phyloP scores from a whole-genome alignment of 108 stramenopile genomes.

The Cylindrotheca closterium region DNA sequence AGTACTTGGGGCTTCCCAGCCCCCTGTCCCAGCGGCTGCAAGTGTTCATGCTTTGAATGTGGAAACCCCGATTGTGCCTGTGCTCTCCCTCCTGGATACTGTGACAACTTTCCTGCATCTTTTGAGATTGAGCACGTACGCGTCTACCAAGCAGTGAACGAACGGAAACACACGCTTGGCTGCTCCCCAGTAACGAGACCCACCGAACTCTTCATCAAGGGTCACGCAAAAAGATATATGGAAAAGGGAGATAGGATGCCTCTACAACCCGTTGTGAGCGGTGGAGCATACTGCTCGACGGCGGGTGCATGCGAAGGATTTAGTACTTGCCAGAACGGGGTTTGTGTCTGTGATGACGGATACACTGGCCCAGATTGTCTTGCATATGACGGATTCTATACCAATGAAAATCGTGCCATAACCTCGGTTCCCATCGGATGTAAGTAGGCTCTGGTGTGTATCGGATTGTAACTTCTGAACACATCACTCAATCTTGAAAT shows the following conservation, averaged over 20 bases:
- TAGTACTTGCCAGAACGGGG: constrained; percentile 33
- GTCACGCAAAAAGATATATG: constrained; percentile 81
- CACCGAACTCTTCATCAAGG: constrained; percentile 81
- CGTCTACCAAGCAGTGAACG: constrained; percentile 81
- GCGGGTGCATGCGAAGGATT: constrained; percentile 67
- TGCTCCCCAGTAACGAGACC: constrained; percentile 83
- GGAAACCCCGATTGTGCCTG: constrained; percentile 84
- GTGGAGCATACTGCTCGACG: constrained; percentile 57
- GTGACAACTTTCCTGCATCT: constrained; percentile 84
- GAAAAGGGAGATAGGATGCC: constrained; percentile 62
- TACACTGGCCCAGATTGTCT: constrained; percentile 74
- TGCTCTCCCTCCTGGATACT: constrained; percentile 82
- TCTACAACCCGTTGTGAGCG: constrained; percentile 51
- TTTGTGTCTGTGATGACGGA: constrained; percentile 55
- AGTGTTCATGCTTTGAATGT: constrained; percentile 82
- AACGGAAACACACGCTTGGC: constrained; percentile 70
- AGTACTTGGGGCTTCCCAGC: constrained; percentile 84
- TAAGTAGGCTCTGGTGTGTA: constrained; percentile 17
- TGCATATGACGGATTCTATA: constrained; percentile 70
- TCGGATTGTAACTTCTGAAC: neutral
- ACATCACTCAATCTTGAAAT: too few relatives aligned
- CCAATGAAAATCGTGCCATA: constrained; percentile 21
- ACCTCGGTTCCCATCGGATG: constrained; percentile 21
- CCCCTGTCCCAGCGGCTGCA: constrained; percentile 80
- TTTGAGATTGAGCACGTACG: constrained; percentile 90